Conservation (phyloP, 2,329 filamentous ascomycete genomes). For the Meredithiella fracta region DNA sequence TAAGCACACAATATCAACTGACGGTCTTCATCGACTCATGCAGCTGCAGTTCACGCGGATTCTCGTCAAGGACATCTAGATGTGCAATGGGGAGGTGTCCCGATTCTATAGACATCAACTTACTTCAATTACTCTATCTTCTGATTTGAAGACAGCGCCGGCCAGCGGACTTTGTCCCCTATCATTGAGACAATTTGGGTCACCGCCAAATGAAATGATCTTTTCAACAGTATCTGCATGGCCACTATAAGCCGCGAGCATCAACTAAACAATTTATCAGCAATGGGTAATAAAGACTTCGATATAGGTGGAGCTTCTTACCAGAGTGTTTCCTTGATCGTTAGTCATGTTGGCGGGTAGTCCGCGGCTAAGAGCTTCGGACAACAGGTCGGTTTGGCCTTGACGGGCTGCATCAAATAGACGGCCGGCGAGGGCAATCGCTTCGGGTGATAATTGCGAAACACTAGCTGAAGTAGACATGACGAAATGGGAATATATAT, state of each 20-base stretch:
- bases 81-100: not conserved
- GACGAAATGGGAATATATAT: not conserved
- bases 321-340: slow-evolving; percentile 54
- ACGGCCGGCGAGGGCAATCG: slow-evolving; percentile 46
- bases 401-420: slow-evolving; percentile 51
- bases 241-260: slow-evolving; percentile 57
- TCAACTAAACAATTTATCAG: slow-evolving; percentile 30
- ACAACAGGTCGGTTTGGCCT: slow-evolving; percentile 41
- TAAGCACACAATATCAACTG: not conserved
- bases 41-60: not conserved
- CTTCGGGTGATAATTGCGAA: slow-evolving; percentile 39
- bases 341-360: slow-evolving; percentile 56
- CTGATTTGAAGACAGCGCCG: slow-evolving; percentile 57
- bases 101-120: too few relatives aligned
- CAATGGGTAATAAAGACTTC: not conserved
- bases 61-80: not conserved
- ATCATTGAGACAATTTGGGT: slow-evolving; percentile 53
- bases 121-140: slow-evolving; percentile 45
- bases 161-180: slow-evolving; percentile 52
- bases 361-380: slow-evolving; percentile 46
- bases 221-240: slow-evolving; percentile 43
- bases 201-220: slow-evolving; percentile 45
- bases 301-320: slow-evolving; percentile 20
- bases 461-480: not conserved
- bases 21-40: not conserved